Base-by-base conservation (phyloP, 1,284 basidiomycete genomes). In the Cryptococcus hybrid region DNA sequence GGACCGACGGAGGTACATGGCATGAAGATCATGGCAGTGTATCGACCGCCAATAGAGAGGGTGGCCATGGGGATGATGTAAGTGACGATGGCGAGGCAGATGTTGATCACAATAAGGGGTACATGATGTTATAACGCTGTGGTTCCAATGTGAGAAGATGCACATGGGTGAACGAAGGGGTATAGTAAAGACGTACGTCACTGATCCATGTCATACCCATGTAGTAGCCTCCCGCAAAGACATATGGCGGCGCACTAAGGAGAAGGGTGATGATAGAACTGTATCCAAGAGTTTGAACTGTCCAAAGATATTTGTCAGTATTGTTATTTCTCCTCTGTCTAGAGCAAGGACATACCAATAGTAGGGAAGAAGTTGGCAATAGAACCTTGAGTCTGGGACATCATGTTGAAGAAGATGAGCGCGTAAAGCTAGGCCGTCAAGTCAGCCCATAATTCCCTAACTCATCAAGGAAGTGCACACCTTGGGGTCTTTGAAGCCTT, bases 181-280 rank as follows among this genome's bases (percentile, higher is more conserved):
- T 37, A 5, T 38, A 35, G n/a, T 15, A 30, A 30, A 30, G 30
- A 58, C 63, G 63, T 49, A 65, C 64, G 55, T 71, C 69, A 7
- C 55, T 61, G 52, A 58, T 65, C 47, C 46, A 66, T 5, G 60
- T 54, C 39, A 71, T 46, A 5, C 53, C 50, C 47, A 63, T 64
- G 58, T 65, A 71, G 30, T 58, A 55, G 50, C 61, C 46, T n/a
- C 57, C 60, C n/a, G 61, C 66, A 30, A 62, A 59, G 51, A 66
- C 54, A 59, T 75, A 77, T 6, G 77, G 75, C n/a, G 78, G 77
- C 0, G 74, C 75, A 9, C 73, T 76, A 42, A 79, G 67, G 7
- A 74, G 63, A 9, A 78, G 66, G 0, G 75, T 74, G 45, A 67
- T 70, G n/a, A 65, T 74, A 30, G 66, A 60, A 47, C 59, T 58